phyloP scores from a whole-genome alignment of 176 grass and related monocot species.

The Aegilops speltoides region DNA sequence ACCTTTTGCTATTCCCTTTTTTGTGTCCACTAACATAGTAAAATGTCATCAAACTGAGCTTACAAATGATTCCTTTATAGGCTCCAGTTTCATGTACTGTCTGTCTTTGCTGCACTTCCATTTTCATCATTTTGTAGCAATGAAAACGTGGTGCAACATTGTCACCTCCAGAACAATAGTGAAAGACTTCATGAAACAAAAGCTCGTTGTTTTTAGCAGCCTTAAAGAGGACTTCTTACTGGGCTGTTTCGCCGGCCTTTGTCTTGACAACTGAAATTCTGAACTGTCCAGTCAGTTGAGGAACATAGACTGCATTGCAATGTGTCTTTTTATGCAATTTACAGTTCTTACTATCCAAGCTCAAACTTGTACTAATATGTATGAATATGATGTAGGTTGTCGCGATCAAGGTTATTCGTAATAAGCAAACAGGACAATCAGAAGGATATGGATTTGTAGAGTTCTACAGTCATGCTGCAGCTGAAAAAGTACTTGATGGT shows the following conservation, averaged over 20 bases:
- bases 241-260: neutral
- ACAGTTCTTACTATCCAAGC: neutral
- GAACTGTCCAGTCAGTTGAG: neutral
- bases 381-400: conserved; percentile 39
- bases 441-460: conserved; percentile 98
- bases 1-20: neutral
- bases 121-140: neutral
- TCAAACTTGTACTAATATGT: conserved; percentile 3
- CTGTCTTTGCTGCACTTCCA: neutral
- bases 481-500: conserved; percentile 81
- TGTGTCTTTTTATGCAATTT: neutral
- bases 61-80: neutral
- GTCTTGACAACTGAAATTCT: neutral
- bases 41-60: neutral
- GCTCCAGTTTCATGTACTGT: neutral
- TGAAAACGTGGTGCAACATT: neutral
- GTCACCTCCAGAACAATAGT: neutral
- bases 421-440: conserved; percentile 87
- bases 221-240: too few relatives aligned
- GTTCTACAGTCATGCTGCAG: conserved; percentile 77
- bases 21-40: neutral
- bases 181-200: neutral
- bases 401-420: conserved; percentile 88
- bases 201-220: neutral
- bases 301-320: neutral